A percentile compares a stretch with the other conserved stretches of the same genome.
Conservation (phyloP, 208 protist species). For the Angomonas deanei region DNA sequence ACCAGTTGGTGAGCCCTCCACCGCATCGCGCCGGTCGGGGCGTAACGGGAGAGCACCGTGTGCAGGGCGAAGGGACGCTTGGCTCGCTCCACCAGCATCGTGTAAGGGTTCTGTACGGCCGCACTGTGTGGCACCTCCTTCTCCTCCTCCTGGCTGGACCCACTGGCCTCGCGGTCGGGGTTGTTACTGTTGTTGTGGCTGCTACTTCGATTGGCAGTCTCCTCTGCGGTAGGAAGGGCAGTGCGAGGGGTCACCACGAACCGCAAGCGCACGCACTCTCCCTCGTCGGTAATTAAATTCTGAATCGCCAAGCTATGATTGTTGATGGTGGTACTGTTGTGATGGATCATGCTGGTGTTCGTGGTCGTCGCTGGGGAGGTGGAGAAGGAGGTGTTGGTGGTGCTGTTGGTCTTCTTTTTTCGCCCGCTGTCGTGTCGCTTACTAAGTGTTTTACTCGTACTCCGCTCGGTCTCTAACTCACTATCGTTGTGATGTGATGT, state of each 20-base stretch:
- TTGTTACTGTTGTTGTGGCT: neutral
- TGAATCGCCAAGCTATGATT: neutral
- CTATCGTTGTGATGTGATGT: no score
- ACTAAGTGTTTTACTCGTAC: no score
- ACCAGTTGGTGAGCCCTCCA: neutral
- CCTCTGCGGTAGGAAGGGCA: neutral
- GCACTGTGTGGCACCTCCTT: no score
- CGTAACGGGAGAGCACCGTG: neutral
- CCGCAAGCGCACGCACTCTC: neutral
- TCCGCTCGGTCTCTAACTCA: no score
- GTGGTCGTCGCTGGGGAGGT: neutral
- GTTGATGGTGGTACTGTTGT: neutral
- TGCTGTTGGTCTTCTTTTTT: no score
- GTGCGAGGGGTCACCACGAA: neutral
- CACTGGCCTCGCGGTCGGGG: neutral
- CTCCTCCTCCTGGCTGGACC: no score
- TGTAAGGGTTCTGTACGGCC: no score
- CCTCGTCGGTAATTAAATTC: neutral
- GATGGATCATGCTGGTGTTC: neutral
- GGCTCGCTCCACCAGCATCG: neutral
- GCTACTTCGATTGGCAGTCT: neutral
- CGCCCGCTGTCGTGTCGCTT: no score
- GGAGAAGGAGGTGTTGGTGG: no score
- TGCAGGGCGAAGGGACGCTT: neutral
- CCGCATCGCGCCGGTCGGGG: neutral